Conservation (phyloP, 352 stramenopile species). For the Phytophthora foliorum region DNA sequence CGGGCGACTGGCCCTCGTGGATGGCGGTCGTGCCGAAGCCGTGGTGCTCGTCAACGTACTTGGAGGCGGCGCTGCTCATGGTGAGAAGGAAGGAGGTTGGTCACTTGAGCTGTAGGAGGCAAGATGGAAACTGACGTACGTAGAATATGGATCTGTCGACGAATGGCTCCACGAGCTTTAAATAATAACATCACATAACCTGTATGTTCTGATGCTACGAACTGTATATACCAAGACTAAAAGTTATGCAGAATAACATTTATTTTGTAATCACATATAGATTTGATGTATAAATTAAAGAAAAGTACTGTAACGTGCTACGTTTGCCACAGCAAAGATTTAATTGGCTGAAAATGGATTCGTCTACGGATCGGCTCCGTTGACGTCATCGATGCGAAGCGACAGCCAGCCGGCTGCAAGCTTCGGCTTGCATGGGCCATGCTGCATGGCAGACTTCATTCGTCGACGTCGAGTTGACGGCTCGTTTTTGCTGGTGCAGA, state of each 20-base stretch:
- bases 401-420: no score
- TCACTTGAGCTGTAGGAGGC: constrained; percentile 19
- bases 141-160: constrained; percentile 3
- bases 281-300: background rate
- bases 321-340: background rate
- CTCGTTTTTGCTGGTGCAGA: constrained; percentile 5
- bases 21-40: constrained; percentile 88
- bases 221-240: no score
- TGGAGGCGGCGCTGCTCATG: constrained; percentile 61
- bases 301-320: background rate
- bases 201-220: no score
- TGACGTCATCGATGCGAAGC: no score
- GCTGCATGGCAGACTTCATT: background rate
- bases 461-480: background rate
- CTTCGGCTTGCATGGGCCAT: background rate
- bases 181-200: background rate
- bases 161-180: constrained; percentile 7
- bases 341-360: background rate
- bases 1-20: constrained; percentile 83
- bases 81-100: background rate
- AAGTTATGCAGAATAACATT: background rate
- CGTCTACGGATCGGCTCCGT: background rate
- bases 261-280: background rate
- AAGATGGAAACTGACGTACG: constrained; percentile 38
- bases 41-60: constrained; percentile 83